phyloP scores from a whole-genome alignment of 768 basidiomycete genomes.

The Nidularia sp. region DNA sequence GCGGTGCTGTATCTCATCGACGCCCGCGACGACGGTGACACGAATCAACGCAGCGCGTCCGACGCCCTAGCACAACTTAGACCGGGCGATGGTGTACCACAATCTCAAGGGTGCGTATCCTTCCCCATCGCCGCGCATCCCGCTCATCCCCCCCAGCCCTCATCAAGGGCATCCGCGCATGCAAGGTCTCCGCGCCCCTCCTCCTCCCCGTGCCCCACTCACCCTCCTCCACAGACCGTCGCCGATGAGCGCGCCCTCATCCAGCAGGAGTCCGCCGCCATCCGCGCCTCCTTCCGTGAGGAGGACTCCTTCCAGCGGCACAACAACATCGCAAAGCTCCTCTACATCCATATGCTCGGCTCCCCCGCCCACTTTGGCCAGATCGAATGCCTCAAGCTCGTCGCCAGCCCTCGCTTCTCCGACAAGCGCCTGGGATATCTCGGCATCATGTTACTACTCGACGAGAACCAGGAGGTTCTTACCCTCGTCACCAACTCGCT shows the following conservation, averaged over 20 bases:
- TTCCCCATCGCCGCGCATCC: neutral
- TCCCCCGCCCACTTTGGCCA: slow-evolving; percentile 99
- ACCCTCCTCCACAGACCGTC: slow-evolving; percentile 64
- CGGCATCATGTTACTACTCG: slow-evolving; percentile 95
- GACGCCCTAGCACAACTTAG: slow-evolving; percentile 1
- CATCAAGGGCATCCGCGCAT: slow-evolving; percentile 96
- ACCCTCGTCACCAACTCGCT: slow-evolving; percentile 97
- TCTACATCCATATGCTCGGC: slow-evolving; percentile 99
- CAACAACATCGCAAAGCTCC: slow-evolving; percentile 95
- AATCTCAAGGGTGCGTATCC: slow-evolving; percentile 73
- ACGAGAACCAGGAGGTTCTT: slow-evolving; percentile 97
- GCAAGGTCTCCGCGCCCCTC: slow-evolving; percentile 62
- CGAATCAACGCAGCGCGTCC: neutral
- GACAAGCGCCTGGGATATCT: slow-evolving; percentile 97
- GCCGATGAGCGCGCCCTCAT: slow-evolving; percentile 97
- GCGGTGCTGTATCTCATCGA: no score
- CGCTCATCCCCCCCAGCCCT: slow-evolving; percentile 56
- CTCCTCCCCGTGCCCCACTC: slow-evolving; percentile 7
- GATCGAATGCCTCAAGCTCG: slow-evolving; percentile 94
- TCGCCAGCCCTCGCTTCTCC: slow-evolving; percentile 90
- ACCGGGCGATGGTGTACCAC: slow-evolving; percentile 62
- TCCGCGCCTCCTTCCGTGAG: slow-evolving; percentile 94
- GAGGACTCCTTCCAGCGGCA: slow-evolving; percentile 94
- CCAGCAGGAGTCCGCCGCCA: slow-evolving; percentile 95
- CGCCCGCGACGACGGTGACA: neutral